Base-by-base conservation (phyloP, 371 early-diverging fungal genomes). In the Circinella minor region DNA sequence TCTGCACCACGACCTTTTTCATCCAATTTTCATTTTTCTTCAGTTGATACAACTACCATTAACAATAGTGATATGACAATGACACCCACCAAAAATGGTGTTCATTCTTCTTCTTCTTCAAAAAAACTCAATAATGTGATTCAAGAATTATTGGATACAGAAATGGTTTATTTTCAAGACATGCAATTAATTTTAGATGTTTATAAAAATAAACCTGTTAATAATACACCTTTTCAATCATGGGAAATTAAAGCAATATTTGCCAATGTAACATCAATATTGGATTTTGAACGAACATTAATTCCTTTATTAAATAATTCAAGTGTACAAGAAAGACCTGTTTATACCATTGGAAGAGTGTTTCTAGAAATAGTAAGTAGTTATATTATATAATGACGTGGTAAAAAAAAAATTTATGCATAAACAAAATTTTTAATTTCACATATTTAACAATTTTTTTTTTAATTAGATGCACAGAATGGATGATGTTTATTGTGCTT, bases 61-160 rank as follows among this genome's bases (percentile, higher is more conserved):
- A 37, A 48, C 34, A 59, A 7, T 36, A 36, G 15, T 36, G 13
- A 36, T 27, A 57, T 10, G 34, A 61, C 17, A 38, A 61, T 43
- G 62, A 39, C 43, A 43, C 15, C 55, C 15, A 15, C 4, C 0
- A 8, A 15, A 27, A 27, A 2, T 8, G 20, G 34, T 15, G 15
- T 8, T 11, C 55, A 11, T 20, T 48, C 67, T 39, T n/a, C 60
- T n/a, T 37, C 61, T 4, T 39, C 60, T 59, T 36, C 51, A 66
- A 61, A 36, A 15, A 60, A 64, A 18, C 70, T 70, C 15, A 14
- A 34, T 0, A 71, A 79, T 55, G 85, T 85, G 34, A 77, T 85
- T 18, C 81, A 82, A 62, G 94, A 94, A 68, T 76, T 93, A 20
- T 68, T 93, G 11, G 85, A 88, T 38, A 93, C 95, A 0, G 95